Evolutionary conservation across 73 alveolate species (phyloP), one percentile per base, ranked within the genome.

Genomic region (Blepharisma japonicum): DNA sequence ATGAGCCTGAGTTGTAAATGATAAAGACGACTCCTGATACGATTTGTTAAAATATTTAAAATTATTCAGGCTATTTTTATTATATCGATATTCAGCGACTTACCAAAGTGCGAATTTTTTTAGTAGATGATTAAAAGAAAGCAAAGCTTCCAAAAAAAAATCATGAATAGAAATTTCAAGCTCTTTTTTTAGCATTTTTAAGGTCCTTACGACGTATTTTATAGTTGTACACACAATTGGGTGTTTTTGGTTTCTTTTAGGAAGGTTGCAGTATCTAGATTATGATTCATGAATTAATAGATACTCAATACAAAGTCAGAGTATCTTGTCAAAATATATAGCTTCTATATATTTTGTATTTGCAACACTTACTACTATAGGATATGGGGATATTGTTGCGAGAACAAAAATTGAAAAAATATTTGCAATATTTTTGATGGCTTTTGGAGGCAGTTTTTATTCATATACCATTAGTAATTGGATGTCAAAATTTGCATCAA

Each of bases 401-500:
- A 61, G 2, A n/a, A 45, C 84, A 11, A 77, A 23, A 7, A 27
- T 20, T 45, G 80, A 77, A 45, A 7, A 20, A 18, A 18, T 55
- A 4, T 55, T 55, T 45, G 80, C 45, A 4, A 11, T 49, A 27
- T 11, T 20, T 14, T 45, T 66, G 46, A 77, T 77, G 84, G 14
- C 45, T 20, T 55, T 77, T 7, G 84, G 84, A n/a, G 78, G 42
- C 14, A 92, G 90, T 23, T 89, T 89, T 50, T 89, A 89, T 68
- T 89, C 95, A 45, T 89, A 80, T 71, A 86, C 91, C 0, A 89
- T 89, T 55, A 89, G 92, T 4, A 89, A 89, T 56, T 71, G 85
- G 72, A 56, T 91, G 6, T 55, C 88, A 9, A 85, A 85, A 9
- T 14, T 70, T 72, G 80, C 84, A 18, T 55, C 38, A 55, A 77